Conservation (phyloP, 768 basidiomycete species). For the Trametes elegans region DNA sequence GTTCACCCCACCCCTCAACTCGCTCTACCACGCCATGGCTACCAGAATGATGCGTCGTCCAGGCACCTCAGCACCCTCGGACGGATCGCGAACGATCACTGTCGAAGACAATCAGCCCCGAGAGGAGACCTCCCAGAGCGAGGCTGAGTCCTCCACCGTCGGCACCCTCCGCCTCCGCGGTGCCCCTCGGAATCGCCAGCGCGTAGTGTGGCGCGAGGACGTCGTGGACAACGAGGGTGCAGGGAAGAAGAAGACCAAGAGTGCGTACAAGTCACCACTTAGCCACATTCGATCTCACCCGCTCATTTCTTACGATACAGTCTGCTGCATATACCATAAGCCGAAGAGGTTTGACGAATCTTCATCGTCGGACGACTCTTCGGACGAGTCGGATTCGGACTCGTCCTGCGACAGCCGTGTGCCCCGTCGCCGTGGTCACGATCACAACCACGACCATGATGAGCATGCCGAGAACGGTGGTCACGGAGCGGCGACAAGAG, state of each 20-base stretch:
- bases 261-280: conserved; percentile 52
- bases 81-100: conserved; percentile 36
- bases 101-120: conserved; percentile 35
- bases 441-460: conserved; percentile 21
- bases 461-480: conserved; percentile 10
- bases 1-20: neutral
- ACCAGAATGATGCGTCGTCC: conserved; percentile 8
- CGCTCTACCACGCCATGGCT: neutral
- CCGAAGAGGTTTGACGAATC: conserved; percentile 81
- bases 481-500: conserved; percentile 17
- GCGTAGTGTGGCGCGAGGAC: conserved; percentile 81
- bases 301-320: conserved; percentile 39
- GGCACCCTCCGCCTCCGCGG: conserved; percentile 65
- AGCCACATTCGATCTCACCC: neutral
- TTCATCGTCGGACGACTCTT: conserved; percentile 55
- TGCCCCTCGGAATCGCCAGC: conserved; percentile 37
- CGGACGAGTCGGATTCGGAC: conserved; percentile 45
- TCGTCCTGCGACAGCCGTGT: conserved; percentile 20
- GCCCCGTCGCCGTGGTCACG: conserved; percentile 4
- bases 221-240: conserved; percentile 90
- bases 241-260: conserved; percentile 91
- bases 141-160: conserved; percentile 26
- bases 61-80: conserved; percentile 23
- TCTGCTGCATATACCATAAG: conserved; percentile 95
- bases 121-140: conserved; percentile 25